A percentile compares a stretch with the other conserved stretches of the same genome.
These are phyloP conservation scores for Lepidium sativum DNA, from an alignment of 345 rosid genomes.

Conservation along the genomic window DNA sequence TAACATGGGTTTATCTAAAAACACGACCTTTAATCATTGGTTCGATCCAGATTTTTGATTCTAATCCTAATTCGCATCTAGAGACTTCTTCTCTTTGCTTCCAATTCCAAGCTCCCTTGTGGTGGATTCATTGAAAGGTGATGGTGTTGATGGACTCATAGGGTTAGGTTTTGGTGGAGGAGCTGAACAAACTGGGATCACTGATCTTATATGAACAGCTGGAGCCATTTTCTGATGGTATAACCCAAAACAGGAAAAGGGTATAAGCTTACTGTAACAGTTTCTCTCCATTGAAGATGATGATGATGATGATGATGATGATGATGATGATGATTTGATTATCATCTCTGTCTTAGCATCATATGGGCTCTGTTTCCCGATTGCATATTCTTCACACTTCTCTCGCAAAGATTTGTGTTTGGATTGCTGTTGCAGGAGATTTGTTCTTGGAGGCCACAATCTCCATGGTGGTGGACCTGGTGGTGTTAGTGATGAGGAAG, in stretches of 20 bases:
- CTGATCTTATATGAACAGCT: conserved; percentile 68
- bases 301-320: too few relatives aligned
- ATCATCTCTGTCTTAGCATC: conserved; percentile 1
- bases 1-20: conserved; percentile 12
- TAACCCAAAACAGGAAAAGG: conserved; percentile 24
- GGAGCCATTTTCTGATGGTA: conserved; percentile 39
- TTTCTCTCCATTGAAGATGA: conserved; percentile 7
- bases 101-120: neutral
- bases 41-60: conserved; percentile 5
- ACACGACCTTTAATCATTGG: conserved; percentile 10
- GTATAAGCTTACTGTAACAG: conserved; percentile 28
- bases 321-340: neutral
- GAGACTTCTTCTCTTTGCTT: conserved; percentile 1
- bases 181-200: conserved; percentile 70
- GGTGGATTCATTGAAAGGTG: neutral
- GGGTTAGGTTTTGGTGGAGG: conserved; percentile 28
- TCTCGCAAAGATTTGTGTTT: conserved; percentile 28
- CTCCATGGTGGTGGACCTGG: conserved; percentile 30
- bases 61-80: conserved; percentile 1
- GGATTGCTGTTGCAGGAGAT: conserved; percentile 14
- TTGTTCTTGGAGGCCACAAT: conserved; percentile 34
- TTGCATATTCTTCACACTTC: conserved; percentile 26
- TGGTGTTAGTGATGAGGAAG: conserved; percentile 16
- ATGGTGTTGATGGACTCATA: neutral
- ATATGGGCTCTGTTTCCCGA: conserved; percentile 12